Base-by-base conservation (phyloP, 352 stramenopile species). In the Bremia lactucae region DNA sequence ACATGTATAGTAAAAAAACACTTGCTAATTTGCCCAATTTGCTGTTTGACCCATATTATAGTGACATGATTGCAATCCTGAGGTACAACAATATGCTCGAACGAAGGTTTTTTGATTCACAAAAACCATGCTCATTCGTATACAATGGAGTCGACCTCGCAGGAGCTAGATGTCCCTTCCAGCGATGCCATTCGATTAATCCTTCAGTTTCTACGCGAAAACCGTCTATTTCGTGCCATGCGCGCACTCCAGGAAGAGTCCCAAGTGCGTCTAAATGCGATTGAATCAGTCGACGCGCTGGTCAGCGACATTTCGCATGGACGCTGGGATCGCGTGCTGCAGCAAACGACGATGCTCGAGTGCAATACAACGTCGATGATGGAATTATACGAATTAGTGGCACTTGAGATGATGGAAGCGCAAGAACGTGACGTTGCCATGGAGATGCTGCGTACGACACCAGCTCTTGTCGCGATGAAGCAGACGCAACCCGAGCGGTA, bases 131-230 rank as follows among this genome's bases (percentile, higher is more conserved):
- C 24, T 3, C 13, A 29, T 13, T 29, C 24, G 8, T 7, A 13
- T 29, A 11, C 24, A 7, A 29, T 29, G 24, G 7, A 29, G 1
- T 29, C 10, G 23, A 9, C 8, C 19, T 16, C 23, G 19, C 42
- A 23, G 3, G 64, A 75, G 49, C 51, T 84, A 23, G 69, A 87
- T 36, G 68, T 87, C 34, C 65, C 80, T 38, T 65, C 72, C 11
- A 59, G 69, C 46, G 87, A 96, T 45, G 76, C 86, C 36, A 68
- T 96, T 41, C 79, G 84, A 18, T 63, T 97, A 19, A 87, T 97
- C 42, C 74, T 96, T 50, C 84, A 96, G 65, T 96, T 95, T 43
- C 71, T 95, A 25, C 74, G 88, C 42, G 89, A 97, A 62, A 91
- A 96, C 54, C 69, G 77, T 7, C 64, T 97, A 6, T 86, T 86